Evolutionary conservation across 371 early-diverging fungal species (phyloP).

Genomic region (Lichtheimia hyalospora): DNA sequence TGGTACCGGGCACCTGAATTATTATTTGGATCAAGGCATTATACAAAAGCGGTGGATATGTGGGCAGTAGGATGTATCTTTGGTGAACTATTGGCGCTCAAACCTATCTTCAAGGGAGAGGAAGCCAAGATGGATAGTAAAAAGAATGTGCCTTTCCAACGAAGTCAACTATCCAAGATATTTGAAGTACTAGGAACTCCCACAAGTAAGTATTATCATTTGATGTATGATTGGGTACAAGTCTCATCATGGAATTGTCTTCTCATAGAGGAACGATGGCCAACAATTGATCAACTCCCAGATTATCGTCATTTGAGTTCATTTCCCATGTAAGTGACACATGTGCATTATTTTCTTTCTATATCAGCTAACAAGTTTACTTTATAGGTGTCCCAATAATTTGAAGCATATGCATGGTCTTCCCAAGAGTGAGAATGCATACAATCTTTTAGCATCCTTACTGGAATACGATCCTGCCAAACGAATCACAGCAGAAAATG

Average conservation of each 20-base stretch:
- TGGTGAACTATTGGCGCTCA: conserved; percentile 86
- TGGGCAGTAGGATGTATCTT: conserved; percentile 98
- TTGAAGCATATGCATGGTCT: conserved; percentile 41
- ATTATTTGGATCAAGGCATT: conserved; percentile 88
- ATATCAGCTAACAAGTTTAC: conserved; percentile 6
- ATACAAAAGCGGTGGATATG: conserved; percentile 91
- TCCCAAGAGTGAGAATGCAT: conserved; percentile 65
- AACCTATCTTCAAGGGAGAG: conserved; percentile 94
- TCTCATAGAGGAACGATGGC: conserved; percentile 75
- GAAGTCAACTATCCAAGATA: conserved; percentile 86
- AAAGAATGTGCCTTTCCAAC: conserved; percentile 89
- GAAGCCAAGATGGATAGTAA: conserved; percentile 90
- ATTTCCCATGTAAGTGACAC: conserved; percentile 54
- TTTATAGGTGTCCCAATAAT: conserved; percentile 47
- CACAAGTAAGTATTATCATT: conserved; percentile 61
- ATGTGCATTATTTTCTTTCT: neutral
- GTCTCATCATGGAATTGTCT: neutral
- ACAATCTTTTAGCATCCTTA: conserved; percentile 76
- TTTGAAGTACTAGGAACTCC: conserved; percentile 90
- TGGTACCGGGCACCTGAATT: conserved; percentile 98
- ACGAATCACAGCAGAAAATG: conserved; percentile 87
- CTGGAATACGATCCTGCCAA: conserved; percentile 92
- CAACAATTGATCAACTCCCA: conserved; percentile 70
- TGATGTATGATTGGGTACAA: neutral
- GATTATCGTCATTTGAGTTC: conserved; percentile 62